phyloP scores from a whole-genome alignment of 768 basidiomycete species.

The Suillus decipiens region DNA sequence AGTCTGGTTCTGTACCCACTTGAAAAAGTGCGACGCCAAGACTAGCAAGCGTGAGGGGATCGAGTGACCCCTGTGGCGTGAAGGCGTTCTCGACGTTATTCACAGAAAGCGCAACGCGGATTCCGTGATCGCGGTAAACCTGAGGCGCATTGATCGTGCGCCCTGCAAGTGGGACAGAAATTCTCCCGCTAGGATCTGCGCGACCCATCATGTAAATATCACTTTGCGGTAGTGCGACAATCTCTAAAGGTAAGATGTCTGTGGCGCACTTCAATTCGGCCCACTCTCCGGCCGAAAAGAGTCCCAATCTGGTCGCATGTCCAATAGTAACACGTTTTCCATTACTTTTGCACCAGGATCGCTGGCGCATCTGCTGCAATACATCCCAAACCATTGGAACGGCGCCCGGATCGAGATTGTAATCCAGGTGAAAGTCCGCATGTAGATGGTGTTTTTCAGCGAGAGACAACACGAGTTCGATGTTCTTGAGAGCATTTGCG shows the following conservation, averaged over 20 bases:
- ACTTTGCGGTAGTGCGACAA: slow-evolving; percentile 62
- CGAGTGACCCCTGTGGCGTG: slow-evolving; percentile 65
- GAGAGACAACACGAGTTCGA: slow-evolving; percentile 51
- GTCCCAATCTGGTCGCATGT: slow-evolving; percentile 59
- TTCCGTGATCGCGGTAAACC: slow-evolving; percentile 43
- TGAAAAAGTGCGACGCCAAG: slow-evolving; percentile 64
- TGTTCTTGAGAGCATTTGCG: slow-evolving; percentile 52
- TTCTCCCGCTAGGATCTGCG: slow-evolving; percentile 17
- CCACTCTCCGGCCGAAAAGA: slow-evolving; percentile 52
- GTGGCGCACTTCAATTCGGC: slow-evolving; percentile 36
- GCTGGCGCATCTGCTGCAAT: slow-evolving; percentile 41
- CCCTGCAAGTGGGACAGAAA: slow-evolving; percentile 41
- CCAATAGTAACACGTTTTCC: slow-evolving; percentile 51
- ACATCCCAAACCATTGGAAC: slow-evolving; percentile 60
- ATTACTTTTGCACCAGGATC: slow-evolving; percentile 27
- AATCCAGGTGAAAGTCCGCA: slow-evolving; percentile 70
- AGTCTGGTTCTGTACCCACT: slow-evolving; percentile 48
- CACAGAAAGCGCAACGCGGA: slow-evolving; percentile 57
- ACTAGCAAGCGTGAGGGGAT: slow-evolving; percentile 60
- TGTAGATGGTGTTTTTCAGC: slow-evolving; percentile 40
- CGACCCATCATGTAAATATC: slow-evolving; percentile 73
- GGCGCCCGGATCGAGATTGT: slow-evolving; percentile 53
- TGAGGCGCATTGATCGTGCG: slow-evolving; percentile 58
- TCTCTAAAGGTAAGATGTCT: slow-evolving; percentile 47
- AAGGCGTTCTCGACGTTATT: slow-evolving; percentile 71